A percentile compares a stretch with the other conserved stretches of the same genome.
Conservation (phyloP, 371 early-diverging fungal species). For the Mortierella sp. region DNA sequence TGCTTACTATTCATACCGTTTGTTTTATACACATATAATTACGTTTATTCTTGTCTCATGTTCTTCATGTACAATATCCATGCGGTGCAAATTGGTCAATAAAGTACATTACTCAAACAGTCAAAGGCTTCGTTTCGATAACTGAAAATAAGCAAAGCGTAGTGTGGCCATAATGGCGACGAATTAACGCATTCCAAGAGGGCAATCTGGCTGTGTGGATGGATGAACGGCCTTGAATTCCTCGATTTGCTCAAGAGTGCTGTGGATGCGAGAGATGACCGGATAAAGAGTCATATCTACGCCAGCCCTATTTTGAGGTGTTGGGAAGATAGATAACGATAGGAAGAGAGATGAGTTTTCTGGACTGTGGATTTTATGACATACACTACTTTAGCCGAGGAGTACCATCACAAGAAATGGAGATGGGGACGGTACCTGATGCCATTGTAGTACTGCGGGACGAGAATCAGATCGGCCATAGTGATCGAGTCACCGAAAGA, state of each 20-base stretch:
- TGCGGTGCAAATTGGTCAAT: neutral
- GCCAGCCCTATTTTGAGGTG: conserved; percentile 55
- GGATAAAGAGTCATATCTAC: conserved; percentile 85
- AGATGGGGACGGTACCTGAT: conserved; percentile 58
- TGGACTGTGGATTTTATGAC: neutral
- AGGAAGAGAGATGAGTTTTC: neutral
- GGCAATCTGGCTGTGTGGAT: conserved; percentile 79
- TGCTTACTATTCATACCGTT: neutral
- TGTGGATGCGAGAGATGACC: conserved; percentile 70
- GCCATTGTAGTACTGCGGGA: conserved; percentile 88
- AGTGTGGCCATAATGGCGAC: neutral
- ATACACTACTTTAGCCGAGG: no score
- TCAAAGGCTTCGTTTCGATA: no score
- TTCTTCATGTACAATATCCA: neutral
- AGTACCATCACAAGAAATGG: neutral
- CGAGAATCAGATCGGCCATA: conserved; percentile 86
- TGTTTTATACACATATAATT: neutral
- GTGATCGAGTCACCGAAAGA: conserved; percentile 87
- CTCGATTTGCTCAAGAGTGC: conserved; percentile 64
- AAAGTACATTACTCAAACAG: neutral
- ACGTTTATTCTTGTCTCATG: neutral
- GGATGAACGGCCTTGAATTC: conserved; percentile 80
- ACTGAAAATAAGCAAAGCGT: no score
- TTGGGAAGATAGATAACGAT: neutral
- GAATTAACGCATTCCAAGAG: conserved; percentile 54